These are phyloP conservation scores for Vanderwaltozyma polyspora DNA, from an alignment of 805 yeast genomes.

Conservation along the genomic window DNA sequence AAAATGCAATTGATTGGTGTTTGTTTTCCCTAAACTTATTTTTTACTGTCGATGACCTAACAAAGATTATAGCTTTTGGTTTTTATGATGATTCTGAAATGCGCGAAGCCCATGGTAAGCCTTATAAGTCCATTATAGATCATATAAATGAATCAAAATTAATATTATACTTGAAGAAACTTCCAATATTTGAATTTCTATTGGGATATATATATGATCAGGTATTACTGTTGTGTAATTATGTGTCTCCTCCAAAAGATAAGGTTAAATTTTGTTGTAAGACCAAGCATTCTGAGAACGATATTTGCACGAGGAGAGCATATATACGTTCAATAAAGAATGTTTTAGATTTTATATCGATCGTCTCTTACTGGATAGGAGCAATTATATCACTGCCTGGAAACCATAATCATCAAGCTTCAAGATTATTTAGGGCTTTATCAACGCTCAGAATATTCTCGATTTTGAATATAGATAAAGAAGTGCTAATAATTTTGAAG, in stretches of 20 bases:
- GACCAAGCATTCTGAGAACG: neutral
- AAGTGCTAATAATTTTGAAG: neutral
- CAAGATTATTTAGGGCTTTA: slow-evolving; percentile 1
- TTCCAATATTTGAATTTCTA: no score
- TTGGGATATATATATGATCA: neutral
- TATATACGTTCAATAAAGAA: neutral
- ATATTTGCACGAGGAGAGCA: neutral
- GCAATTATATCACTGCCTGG: neutral
- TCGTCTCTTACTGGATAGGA: neutral
- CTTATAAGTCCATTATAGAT: neutral
- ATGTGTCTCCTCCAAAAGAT: neutral
- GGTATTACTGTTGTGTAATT: neutral
- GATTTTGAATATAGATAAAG: neutral
- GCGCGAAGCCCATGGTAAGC: neutral
- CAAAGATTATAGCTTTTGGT: neutral
- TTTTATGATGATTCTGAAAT: slow-evolving; percentile 2
- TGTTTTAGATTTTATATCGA: neutral
- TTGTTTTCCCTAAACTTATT: neutral
- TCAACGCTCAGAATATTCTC: neutral
- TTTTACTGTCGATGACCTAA: neutral
- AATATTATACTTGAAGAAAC: no score
- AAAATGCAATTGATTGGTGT: neutral
- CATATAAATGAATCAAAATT: neutral
- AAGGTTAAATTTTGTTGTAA: neutral
- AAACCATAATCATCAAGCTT: neutral